These are phyloP conservation scores for Alternaria tenuissima DNA, from an alignment of 2,329 filamentous ascomycete genomes.

Conservation along the genomic window DNA sequence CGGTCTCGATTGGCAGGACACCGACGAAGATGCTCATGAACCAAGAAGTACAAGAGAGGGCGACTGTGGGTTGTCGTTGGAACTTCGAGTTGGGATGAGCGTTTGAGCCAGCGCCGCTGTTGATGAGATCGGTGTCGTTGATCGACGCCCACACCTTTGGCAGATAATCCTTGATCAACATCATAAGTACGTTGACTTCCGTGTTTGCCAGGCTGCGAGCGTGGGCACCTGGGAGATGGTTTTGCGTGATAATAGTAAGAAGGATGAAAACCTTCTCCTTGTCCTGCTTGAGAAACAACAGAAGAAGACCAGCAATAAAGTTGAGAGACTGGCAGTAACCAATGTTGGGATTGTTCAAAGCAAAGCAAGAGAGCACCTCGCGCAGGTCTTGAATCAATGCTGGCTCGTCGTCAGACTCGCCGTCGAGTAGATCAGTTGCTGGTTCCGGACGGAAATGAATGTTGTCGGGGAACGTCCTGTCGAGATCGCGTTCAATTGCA, in stretches of 20 bases:
- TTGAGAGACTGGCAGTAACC: conserved; percentile 97
- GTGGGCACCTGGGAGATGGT: conserved; percentile 90
- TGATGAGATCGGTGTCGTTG: conserved; percentile 71
- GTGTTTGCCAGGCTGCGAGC: conserved; percentile 91
- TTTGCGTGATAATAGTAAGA: conserved; percentile 87
- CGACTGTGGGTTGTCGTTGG: conserved; percentile 80
- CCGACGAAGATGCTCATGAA: conserved; percentile 98
- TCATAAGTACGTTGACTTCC: conserved; percentile 93
- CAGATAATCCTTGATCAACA: conserved; percentile 80
- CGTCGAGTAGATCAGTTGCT: conserved; percentile 41
- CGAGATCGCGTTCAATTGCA: conserved; percentile 90
- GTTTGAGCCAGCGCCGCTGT: conserved; percentile 44
- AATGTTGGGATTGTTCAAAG: conserved; percentile 87
- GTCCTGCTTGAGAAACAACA: conserved; percentile 80
- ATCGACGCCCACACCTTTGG: conserved; percentile 89
- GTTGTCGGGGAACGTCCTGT: conserved; percentile 95
- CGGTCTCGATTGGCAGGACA: conserved; percentile 88
- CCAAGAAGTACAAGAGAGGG: conserved; percentile 92
- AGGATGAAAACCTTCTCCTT: conserved; percentile 95
- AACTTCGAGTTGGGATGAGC: conserved; percentile 47
- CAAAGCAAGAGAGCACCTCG: conserved; percentile 86
- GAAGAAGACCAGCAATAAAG: conserved; percentile 87
- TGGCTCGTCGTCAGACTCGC: conserved; percentile 66
- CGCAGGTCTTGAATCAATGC: conserved; percentile 82
- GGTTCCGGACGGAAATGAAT: conserved; percentile 79